Evolutionary conservation across 805 yeast genomes (phyloP).

Genomic region (Candida methanosorbosa): DNA sequence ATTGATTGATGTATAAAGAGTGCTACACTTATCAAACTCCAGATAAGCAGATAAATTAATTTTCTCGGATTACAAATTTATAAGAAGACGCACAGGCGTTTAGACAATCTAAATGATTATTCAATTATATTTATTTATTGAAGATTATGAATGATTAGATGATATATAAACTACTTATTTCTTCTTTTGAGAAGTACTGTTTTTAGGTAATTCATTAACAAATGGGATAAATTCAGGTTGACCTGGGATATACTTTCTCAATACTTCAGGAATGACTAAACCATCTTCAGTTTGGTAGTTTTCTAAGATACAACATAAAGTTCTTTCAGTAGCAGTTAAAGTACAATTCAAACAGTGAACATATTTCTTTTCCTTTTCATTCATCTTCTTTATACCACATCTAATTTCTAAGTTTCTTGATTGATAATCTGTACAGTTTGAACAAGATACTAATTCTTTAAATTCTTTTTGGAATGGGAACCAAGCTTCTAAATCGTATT

Average conservation of each 20-base stretch:
- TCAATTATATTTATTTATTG: too few relatives aligned
- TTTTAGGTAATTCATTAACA: slow-evolving; percentile 86
- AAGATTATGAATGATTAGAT: too few relatives aligned
- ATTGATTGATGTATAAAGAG: too few relatives aligned
- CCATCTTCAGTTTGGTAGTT: slow-evolving; percentile 98
- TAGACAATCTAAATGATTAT: too few relatives aligned
- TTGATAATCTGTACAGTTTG: slow-evolving; percentile 99
- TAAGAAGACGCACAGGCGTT: too few relatives aligned
- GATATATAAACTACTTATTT: slow-evolving; percentile 1
- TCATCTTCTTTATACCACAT: slow-evolving; percentile 94
- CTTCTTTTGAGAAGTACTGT: slow-evolving; percentile 71
- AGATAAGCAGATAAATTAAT: too few relatives aligned
- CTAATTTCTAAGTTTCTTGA: slow-evolving; percentile 97
- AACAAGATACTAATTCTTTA: slow-evolving; percentile 96
- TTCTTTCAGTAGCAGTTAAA: slow-evolving; percentile 96
- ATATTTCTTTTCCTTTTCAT: slow-evolving; percentile 83
- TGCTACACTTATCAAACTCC: too few relatives aligned
- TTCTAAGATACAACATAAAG: slow-evolving; percentile 93
- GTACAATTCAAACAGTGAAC: slow-evolving; percentile 98
- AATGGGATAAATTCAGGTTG: slow-evolving; percentile 95
- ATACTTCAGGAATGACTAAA: slow-evolving; percentile 84
- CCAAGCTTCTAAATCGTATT: slow-evolving; percentile 99
- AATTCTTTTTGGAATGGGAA: slow-evolving; percentile 99
- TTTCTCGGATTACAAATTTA: too few relatives aligned
- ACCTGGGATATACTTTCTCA: slow-evolving; percentile 95